These are phyloP conservation scores for Tricholoma saponaceum DNA, from an alignment of 768 basidiomycete species.

Conservation along the genomic window DNA sequence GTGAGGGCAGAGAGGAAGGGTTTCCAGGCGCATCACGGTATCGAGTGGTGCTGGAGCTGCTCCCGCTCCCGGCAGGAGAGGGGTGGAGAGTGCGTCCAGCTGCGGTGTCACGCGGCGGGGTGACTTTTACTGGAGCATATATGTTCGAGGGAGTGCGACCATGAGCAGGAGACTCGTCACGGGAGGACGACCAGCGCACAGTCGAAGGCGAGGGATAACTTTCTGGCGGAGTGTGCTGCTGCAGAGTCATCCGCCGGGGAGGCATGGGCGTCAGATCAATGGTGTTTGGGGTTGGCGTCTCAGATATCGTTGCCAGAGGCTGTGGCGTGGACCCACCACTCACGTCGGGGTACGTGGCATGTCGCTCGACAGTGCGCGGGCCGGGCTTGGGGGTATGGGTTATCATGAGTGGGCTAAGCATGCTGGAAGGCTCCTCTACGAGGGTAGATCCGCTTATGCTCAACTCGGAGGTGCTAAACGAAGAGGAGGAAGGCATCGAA, in stretches of 20 bases:
- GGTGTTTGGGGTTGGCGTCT: slow-evolving; percentile 6
- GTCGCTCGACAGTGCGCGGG: slow-evolving; percentile 23
- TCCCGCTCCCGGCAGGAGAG: slow-evolving; percentile 1
- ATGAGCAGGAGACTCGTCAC: slow-evolving; percentile 2
- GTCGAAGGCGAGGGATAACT: slow-evolving; percentile 4
- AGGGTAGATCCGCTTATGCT: slow-evolving; percentile 23
- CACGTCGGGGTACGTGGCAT: slow-evolving; percentile 30
- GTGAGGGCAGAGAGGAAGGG: slow-evolving; percentile 9
- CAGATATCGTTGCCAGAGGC: not conserved
- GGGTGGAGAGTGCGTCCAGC: slow-evolving; percentile 17
- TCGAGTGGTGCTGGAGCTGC: not conserved
- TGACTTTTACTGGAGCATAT: slow-evolving; percentile 2
- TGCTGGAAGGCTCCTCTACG: slow-evolving; percentile 41
- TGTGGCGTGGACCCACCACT: not conserved
- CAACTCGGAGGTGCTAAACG: not conserved
- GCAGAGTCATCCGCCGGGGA: slow-evolving; percentile 13
- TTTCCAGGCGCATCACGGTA: not conserved
- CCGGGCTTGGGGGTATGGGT: slow-evolving; percentile 27
- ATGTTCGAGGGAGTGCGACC: not conserved
- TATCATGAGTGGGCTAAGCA: slow-evolving; percentile 43
- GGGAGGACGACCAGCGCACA: slow-evolving; percentile 12
- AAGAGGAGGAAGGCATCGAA: slow-evolving; percentile 24
- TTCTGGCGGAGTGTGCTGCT: slow-evolving; percentile 18
- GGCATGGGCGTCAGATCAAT: slow-evolving; percentile 7
- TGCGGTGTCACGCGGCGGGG: slow-evolving; percentile 9